A percentile compares a stretch with the other conserved stretches of the same genome.
Conservation (phyloP, 2,329 filamentous ascomycete genomes). For the Ceratocystis destructans region DNA sequence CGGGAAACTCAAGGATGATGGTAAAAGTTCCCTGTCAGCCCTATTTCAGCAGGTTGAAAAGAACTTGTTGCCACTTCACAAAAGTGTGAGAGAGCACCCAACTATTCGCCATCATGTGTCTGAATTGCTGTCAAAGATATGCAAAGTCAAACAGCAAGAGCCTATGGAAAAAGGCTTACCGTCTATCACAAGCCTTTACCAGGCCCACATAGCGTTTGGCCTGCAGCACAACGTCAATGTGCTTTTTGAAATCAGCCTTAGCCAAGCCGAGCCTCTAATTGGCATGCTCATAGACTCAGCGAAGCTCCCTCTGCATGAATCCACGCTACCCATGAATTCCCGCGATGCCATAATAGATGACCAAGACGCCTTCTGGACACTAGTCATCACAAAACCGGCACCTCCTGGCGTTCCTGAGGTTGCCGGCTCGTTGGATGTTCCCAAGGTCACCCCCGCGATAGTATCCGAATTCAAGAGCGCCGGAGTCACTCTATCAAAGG, state of each 20-base stretch:
- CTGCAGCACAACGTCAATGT: background rate
- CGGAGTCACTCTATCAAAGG: constrained; percentile 7
- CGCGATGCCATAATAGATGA: constrained; percentile 10
- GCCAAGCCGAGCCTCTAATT: constrained; percentile 5
- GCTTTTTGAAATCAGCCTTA: constrained; percentile 15
- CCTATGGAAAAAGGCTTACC: constrained; percentile 1
- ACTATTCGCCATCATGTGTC: background rate
- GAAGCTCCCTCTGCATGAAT: background rate
- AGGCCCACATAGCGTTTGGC: constrained; percentile 9
- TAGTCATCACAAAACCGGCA: constrained; percentile 10
- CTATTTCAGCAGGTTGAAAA: constrained; percentile 9
- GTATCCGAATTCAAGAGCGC: background rate
- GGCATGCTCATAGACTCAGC: background rate
- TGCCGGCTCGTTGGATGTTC: constrained; percentile 3
- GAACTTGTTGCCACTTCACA: constrained; percentile 3
- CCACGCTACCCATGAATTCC: background rate
- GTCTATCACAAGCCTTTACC: constrained; percentile 13
- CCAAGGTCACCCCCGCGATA: background rate
- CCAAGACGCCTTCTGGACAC: constrained; percentile 17
- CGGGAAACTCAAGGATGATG: background rate
- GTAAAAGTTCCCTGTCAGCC: background rate
- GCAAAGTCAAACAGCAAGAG: constrained; percentile 9
- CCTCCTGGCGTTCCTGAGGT: constrained; percentile 5
- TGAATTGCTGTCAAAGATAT: constrained; percentile 6
- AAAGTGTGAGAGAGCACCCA: constrained; percentile 4